Percentiles rank a stretch among this genome's conserved stretches.
These are phyloP conservation scores for Sphaerulina populicola DNA, from an alignment of 2,329 filamentous ascomycete species.

Conservation along the genomic window DNA sequence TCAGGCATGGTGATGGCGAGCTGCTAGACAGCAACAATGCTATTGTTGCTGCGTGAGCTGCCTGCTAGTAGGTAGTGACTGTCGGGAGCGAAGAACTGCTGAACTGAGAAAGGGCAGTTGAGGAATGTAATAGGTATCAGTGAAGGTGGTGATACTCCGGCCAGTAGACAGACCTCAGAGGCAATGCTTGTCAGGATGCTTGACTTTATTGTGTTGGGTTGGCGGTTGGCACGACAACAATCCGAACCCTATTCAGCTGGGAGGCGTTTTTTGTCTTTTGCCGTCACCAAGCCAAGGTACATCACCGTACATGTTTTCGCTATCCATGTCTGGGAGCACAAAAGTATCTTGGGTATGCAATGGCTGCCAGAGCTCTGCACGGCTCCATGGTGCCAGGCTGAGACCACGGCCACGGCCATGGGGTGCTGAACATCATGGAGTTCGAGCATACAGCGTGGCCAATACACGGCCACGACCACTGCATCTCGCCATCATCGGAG, in stretches of 20 bases:
- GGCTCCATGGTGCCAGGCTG: conserved; percentile 10
- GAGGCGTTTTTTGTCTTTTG: neutral
- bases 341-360: conserved; percentile 17
- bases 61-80: conserved; percentile 7
- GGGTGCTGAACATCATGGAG: neutral
- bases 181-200: conserved; percentile 5
- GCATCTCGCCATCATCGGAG: conserved; percentile 76
- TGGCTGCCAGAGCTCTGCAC: conserved; percentile 15
- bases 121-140: conserved; percentile 3
- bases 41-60: conserved; percentile 9
- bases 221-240: neutral
- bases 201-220: neutral
- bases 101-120: neutral
- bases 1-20: conserved; percentile 13
- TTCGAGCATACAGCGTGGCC: conserved; percentile 23
- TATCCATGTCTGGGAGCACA: conserved; percentile 13
- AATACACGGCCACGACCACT: conserved; percentile 41
- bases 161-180: neutral
- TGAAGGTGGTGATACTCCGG: neutral
- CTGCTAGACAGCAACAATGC: conserved; percentile 8
- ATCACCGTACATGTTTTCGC: neutral
- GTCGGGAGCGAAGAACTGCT: neutral
- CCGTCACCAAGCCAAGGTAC: neutral
- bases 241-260: neutral
- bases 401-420: conserved; percentile 10